Evolutionary conservation across 768 basidiomycete species (phyloP), one percentile per base, ranked within the genome.

Genomic region (Sarcodon sp.): DNA sequence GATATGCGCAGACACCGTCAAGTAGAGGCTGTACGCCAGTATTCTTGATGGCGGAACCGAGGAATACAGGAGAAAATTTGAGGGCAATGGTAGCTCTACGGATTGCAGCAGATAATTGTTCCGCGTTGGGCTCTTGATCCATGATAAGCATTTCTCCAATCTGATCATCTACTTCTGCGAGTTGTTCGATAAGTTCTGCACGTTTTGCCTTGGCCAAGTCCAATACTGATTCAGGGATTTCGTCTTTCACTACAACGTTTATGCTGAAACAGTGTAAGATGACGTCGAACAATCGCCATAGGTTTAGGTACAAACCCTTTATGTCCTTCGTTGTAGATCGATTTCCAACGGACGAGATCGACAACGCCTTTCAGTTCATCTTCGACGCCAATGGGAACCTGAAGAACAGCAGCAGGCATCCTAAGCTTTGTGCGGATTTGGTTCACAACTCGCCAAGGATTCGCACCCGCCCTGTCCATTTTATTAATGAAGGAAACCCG

Each of bases 381-480:
- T 61, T 98, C 96, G 55, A 64, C 66, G 2, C 96, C 96, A 52
- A 99, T 98, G 12, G 94, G 96, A 13, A 98, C 81, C 56, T 97
- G 93, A 9, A 97, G 87, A 13, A 93, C 90, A 7, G 96, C 96
- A 18, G 94, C 93, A 33, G 87, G 73, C 47, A 96, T 92, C 48
- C 83, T 79, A 33, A 99, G 79, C 64, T 98, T 99, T 0, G 80
- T 71, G 47, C 93, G 77, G 50, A 99, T 88, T 62, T 98, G 96
- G 48, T 79, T 72, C 35, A 98, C 79, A 43, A 98, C 91, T 49
- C 92, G 76, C 87, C 89, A 94, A 2, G 96, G 96, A 64, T 97
- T 97, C 16, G 96, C 90, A 45, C 96, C 96, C 50, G 94, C 92
- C 57, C 91, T 77, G 59, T 98, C 94, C 94, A 98, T 97, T 68